A percentile compares a stretch with the other conserved stretches of the same genome.
phyloP scores from a whole-genome alignment of 2,329 filamentous ascomycete species.

The Diaporthe nobilis region DNA sequence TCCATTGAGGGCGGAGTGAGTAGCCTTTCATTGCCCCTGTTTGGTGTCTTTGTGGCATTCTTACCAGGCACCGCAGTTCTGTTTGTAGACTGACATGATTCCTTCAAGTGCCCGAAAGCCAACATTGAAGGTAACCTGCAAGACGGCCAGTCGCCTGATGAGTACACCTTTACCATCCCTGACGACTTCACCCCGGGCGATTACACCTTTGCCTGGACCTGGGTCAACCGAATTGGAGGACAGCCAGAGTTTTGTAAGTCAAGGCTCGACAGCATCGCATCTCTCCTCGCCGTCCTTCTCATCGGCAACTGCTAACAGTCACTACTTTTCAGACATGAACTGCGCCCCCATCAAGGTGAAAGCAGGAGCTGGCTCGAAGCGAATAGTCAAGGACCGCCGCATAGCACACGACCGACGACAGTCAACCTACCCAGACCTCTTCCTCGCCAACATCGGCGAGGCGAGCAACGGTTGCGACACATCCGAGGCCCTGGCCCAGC shows the following conservation, averaged over 20 bases:
- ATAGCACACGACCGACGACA: slow-evolving; percentile 55
- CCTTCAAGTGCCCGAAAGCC: slow-evolving; percentile 65
- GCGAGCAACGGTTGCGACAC: slow-evolving; percentile 66
- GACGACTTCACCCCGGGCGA: slow-evolving; percentile 71
- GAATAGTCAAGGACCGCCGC: slow-evolving; percentile 37
- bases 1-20: slow-evolving; percentile 73
- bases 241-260: slow-evolving; percentile 77
- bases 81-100: neutral
- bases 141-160: slow-evolving; percentile 57
- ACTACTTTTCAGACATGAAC: slow-evolving; percentile 67
- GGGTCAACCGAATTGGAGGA: slow-evolving; percentile 77
- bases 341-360: slow-evolving; percentile 75
- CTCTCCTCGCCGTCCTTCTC: too few relatives aligned
- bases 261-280: neutral
- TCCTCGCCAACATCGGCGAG: slow-evolving; percentile 74
- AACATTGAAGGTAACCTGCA: slow-evolving; percentile 65
- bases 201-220: slow-evolving; percentile 81
- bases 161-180: slow-evolving; percentile 73
- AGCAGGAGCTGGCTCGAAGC: slow-evolving; percentile 42
- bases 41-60: neutral
- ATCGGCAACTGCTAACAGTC: neutral
- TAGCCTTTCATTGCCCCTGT: neutral
- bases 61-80: neutral
- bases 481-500: slow-evolving; percentile 58
- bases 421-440: slow-evolving; percentile 73